A percentile compares a stretch with the other conserved stretches of the same genome.
phyloP scores from a whole-genome alignment of 495 filamentous ascomycete genomes.

The Penicillium lividum region DNA sequence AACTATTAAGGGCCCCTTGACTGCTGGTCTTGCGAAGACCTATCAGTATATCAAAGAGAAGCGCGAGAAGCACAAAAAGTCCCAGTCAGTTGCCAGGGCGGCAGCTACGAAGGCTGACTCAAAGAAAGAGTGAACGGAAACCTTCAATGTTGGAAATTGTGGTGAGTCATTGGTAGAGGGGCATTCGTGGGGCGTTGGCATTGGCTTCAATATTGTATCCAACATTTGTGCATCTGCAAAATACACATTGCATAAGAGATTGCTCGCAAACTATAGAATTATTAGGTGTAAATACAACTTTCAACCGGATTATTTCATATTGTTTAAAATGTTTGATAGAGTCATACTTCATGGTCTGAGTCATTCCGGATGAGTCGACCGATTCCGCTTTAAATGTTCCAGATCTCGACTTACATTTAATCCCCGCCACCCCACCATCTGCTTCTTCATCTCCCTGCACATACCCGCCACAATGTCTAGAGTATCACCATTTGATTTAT shows the following conservation, averaged over 20 bases:
- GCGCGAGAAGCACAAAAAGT: conserved; percentile 60
- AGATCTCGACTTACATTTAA: not conserved
- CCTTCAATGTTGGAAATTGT: not conserved
- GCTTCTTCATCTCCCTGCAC: not conserved
- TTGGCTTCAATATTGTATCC: conserved; percentile 19
- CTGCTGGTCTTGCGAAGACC: conserved; percentile 66
- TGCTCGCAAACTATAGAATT: no score
- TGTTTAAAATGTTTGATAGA: no score
- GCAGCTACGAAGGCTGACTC: conserved; percentile 17
- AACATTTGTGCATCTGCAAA: conserved; percentile 15
- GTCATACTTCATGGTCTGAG: not conserved
- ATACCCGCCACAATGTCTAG: conserved; percentile 34
- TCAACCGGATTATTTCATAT: no score
- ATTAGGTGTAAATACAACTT: no score
- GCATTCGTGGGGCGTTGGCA: conserved; percentile 27
- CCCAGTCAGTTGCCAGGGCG: conserved; percentile 19
- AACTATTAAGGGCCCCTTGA: conserved; percentile 77
- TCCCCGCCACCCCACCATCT: conserved; percentile 5
- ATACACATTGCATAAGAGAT: not conserved
- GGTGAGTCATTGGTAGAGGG: conserved; percentile 3
- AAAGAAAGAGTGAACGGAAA: conserved; percentile 20
- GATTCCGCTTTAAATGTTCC: not conserved
- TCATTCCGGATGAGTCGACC: not conserved
- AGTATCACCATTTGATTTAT: conserved; percentile 65
- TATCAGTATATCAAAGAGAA: conserved; percentile 84